Percentiles rank a stretch among this genome's conserved stretches.
Evolutionary conservation across 2,329 filamentous ascomycete genomes (phyloP).

Genomic region (Acephala macrosclerotiorum): DNA sequence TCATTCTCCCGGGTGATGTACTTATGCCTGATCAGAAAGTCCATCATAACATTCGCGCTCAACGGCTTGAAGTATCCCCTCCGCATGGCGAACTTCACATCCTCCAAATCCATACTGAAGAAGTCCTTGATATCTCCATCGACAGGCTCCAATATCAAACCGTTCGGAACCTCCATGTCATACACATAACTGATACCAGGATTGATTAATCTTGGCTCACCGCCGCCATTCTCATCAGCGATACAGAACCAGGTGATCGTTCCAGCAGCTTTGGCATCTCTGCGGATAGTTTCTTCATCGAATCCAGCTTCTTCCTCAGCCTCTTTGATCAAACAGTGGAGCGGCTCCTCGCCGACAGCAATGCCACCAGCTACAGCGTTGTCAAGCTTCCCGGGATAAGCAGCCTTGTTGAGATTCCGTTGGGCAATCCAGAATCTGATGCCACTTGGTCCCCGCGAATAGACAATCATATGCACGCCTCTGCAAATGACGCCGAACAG

Average conservation of each 20-base stretch:
- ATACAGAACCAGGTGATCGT: constrained; percentile 73
- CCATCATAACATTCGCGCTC: constrained; percentile 76
- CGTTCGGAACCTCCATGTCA: constrained; percentile 70
- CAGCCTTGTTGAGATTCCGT: constrained; percentile 69
- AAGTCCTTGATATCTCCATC: constrained; percentile 84
- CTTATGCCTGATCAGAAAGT: constrained; percentile 82
- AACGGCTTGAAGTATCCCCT: constrained; percentile 86
- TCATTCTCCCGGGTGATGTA: constrained; percentile 77
- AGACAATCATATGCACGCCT: constrained; percentile 72
- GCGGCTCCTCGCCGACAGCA: constrained; percentile 61
- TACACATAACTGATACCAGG: constrained; percentile 78
- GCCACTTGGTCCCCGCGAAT: constrained; percentile 53
- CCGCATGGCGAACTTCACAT: constrained; percentile 67
- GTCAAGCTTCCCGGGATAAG: constrained; percentile 77
- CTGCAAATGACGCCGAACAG: constrained; percentile 73
- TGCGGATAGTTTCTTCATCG: constrained; percentile 61
- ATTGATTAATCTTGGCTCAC: constrained; percentile 66
- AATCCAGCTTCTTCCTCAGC: constrained; percentile 77
- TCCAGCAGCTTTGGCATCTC: constrained; percentile 59
- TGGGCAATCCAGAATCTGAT: constrained; percentile 76
- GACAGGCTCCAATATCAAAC: constrained; percentile 68
- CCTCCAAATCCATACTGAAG: constrained; percentile 65
- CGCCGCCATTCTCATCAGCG: constrained; percentile 63
- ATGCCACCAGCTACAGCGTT: constrained; percentile 83
- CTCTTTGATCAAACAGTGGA: constrained; percentile 50